Evolutionary conservation across 2,329 filamentous ascomycete species (phyloP).

Genomic region (Pseudogymnoascus sp.): DNA sequence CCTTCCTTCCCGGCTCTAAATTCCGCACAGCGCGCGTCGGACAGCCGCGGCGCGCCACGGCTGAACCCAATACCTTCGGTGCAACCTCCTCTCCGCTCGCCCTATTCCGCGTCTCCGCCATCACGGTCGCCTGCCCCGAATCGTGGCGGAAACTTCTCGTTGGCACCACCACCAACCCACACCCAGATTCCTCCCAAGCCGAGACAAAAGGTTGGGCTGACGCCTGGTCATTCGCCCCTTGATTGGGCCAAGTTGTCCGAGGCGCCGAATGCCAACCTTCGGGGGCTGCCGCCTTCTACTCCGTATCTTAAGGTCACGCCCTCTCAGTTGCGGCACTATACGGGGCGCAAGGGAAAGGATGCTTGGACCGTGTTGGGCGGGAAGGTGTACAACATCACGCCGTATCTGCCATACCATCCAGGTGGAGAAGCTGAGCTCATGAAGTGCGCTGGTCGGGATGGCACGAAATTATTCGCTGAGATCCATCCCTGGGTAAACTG

Average conservation of each 20-base stretch:
- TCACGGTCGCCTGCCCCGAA: conserved; percentile 34
- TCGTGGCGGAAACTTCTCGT: conserved; percentile 33
- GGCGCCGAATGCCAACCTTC: conserved; percentile 54
- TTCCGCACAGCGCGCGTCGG: conserved; percentile 42
- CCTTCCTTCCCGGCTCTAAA: conserved; percentile 42
- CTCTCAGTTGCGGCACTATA: conserved; percentile 66
- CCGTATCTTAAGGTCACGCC: conserved; percentile 70
- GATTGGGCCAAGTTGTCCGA: conserved; percentile 82
- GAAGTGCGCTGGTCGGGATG: conserved; percentile 52
- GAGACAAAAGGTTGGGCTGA: conserved; percentile 64
- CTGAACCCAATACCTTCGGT: conserved; percentile 17
- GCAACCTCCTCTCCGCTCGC: conserved; percentile 17
- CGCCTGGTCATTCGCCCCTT: conserved; percentile 87
- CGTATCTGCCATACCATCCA: conserved; percentile 84
- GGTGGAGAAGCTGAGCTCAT: conserved; percentile 71
- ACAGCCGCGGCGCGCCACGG: conserved; percentile 18
- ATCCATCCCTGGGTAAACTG: conserved; percentile 66
- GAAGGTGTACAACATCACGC: conserved; percentile 87
- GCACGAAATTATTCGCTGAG: conserved; percentile 54
- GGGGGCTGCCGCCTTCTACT: conserved; percentile 45
- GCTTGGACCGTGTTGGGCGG: conserved; percentile 88
- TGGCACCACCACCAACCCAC: conserved; percentile 49
- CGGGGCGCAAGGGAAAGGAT: conserved; percentile 73
- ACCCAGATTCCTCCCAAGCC: conserved; percentile 44
- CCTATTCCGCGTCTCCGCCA: conserved; percentile 18